These are phyloP conservation scores for Mucor irregularis DNA, from an alignment of 371 early-diverging fungal species.

Conservation along the genomic window DNA sequence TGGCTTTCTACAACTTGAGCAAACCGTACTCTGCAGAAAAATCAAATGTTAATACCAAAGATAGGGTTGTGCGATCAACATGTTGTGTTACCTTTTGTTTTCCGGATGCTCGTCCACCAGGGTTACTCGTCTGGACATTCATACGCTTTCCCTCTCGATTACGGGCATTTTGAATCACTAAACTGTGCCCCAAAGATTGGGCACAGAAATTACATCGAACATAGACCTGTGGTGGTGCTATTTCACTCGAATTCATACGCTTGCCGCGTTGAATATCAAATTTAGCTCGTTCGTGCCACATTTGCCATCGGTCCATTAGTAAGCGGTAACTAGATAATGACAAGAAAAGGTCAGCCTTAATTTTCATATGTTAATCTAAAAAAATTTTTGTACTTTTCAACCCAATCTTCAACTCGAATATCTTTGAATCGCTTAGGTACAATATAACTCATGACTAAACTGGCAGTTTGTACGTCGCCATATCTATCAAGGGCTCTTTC, in stretches of 20 bases:
- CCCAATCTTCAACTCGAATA: conserved; percentile 74
- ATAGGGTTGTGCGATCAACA: too few relatives aligned
- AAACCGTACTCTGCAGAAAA: conserved; percentile 58
- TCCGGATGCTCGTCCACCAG: conserved; percentile 37
- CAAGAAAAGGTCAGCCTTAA: background rate
- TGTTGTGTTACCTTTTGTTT: conserved; percentile 44
- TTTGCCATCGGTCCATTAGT: conserved; percentile 88
- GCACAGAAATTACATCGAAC: conserved; percentile 91
- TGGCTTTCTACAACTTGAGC: conserved; percentile 84
- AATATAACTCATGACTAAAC: conserved; percentile 66
- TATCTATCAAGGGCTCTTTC: conserved; percentile 80
- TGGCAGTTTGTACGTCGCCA: conserved; percentile 90
- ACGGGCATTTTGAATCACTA: conserved; percentile 56
- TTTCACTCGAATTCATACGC: conserved; percentile 56
- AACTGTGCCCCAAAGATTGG: conserved; percentile 71
- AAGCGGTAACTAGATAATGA: conserved; percentile 78
- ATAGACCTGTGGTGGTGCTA: conserved; percentile 80
- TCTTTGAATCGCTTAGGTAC: conserved; percentile 65
- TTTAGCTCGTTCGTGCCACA: conserved; percentile 79
- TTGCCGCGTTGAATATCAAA: conserved; percentile 88
- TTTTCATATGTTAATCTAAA: background rate
- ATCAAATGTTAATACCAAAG: background rate
- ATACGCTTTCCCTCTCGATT: conserved; percentile 60
- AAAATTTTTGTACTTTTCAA: conserved; percentile 66
- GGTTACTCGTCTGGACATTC: conserved; percentile 51